Conservation (phyloP, 1,284 basidiomycete species). For the Ustilago tritici region DNA sequence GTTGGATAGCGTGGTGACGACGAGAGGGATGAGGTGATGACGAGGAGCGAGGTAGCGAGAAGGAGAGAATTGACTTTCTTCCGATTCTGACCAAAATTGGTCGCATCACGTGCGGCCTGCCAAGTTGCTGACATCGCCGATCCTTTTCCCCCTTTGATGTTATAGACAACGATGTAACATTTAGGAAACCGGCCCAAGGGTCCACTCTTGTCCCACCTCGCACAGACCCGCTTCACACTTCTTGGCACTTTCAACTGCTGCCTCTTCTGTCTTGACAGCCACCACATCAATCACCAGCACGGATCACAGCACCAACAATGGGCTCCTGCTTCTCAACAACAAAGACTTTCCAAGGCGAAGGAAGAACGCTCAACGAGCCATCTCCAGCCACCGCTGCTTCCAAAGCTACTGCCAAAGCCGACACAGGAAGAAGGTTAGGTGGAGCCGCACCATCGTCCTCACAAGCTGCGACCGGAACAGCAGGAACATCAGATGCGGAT, state of each 20-base stretch:
- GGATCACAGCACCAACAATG: slow-evolving; percentile 10
- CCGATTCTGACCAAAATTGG: slow-evolving; percentile 32
- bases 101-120: slow-evolving; percentile 7
- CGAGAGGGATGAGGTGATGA: slow-evolving; percentile 3
- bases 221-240: slow-evolving; percentile 1
- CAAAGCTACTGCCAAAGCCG: background rate
- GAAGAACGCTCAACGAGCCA: slow-evolving; percentile 24
- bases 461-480: background rate
- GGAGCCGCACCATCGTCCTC: slow-evolving; percentile 7
- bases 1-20: background rate
- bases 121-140: background rate
- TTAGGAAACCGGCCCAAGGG: slow-evolving; percentile 9
- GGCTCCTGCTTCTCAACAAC: slow-evolving; percentile 38
- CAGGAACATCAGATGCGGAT: slow-evolving; percentile 15
- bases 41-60: background rate
- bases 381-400: background rate
- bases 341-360: slow-evolving; percentile 31
- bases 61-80: slow-evolving; percentile 15
- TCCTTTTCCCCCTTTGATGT: background rate
- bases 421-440: slow-evolving; percentile 21
- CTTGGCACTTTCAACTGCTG: background rate
- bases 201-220: slow-evolving; percentile 1
- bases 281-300: background rate
- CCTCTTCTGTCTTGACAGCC: background rate
- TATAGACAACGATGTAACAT: background rate